Percentiles rank a stretch among this genome's conserved stretches.
phyloP scores from a whole-genome alignment of 805 yeast genomes.

The Candida dajiaensis region DNA sequence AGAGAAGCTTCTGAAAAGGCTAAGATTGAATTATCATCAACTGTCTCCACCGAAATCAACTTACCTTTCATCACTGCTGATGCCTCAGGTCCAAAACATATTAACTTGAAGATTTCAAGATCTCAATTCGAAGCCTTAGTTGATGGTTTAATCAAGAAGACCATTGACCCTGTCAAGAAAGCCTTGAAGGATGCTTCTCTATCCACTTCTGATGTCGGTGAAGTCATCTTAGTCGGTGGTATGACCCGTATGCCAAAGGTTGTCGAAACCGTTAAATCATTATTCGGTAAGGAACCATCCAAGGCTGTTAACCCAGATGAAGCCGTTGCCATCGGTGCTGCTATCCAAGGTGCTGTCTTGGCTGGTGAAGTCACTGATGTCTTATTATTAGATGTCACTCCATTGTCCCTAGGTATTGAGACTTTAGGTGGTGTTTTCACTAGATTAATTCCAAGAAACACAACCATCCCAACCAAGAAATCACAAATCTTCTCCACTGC shows the following conservation, averaged over 20 bases:
- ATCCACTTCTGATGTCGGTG: slow-evolving; percentile 62
- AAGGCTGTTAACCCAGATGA: slow-evolving; percentile 82
- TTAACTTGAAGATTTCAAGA: slow-evolving; percentile 56
- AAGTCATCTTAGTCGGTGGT: slow-evolving; percentile 78
- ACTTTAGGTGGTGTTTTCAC: slow-evolving; percentile 99
- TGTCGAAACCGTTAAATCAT: slow-evolving; percentile 52
- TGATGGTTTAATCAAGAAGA: slow-evolving; percentile 57
- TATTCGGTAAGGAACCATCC: slow-evolving; percentile 64
- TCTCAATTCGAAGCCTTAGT: slow-evolving; percentile 65
- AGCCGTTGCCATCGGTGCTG: slow-evolving; percentile 87
- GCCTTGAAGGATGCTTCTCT: slow-evolving; percentile 73
- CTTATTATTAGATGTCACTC: slow-evolving; percentile 81
- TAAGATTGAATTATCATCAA: slow-evolving; percentile 71
- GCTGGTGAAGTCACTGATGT: slow-evolving; percentile 83
- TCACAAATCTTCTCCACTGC: slow-evolving; percentile 86
- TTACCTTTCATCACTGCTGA: slow-evolving; percentile 60
- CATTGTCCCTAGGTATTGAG: slow-evolving; percentile 94
- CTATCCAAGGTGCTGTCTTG: slow-evolving; percentile 81
- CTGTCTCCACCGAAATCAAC: slow-evolving; percentile 54
- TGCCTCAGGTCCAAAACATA: slow-evolving; percentile 49
- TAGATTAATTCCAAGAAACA: slow-evolving; percentile 97
- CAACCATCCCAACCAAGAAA: slow-evolving; percentile 96
- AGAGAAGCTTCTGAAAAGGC: slow-evolving; percentile 77
- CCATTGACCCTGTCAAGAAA: slow-evolving; percentile 69
- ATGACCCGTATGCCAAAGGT: slow-evolving; percentile 89